These are phyloP conservation scores for Eucalyptus marginata DNA, from an alignment of 345 rosid species.

Conservation along the genomic window DNA sequence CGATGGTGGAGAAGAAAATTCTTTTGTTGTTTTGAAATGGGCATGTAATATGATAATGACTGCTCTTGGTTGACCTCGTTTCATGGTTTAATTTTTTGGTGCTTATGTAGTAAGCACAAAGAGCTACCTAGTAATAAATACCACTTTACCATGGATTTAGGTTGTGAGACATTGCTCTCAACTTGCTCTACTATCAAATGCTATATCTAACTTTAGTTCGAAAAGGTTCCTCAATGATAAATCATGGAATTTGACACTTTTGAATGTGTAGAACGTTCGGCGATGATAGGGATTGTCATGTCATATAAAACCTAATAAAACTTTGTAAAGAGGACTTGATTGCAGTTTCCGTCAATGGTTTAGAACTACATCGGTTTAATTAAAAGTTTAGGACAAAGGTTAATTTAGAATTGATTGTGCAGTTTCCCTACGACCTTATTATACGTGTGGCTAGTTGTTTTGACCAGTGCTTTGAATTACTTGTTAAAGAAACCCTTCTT, in stretches of 20 bases:
- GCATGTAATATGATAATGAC: background rate
- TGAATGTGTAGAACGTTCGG: background rate
- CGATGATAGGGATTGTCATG: background rate
- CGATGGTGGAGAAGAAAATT: background rate
- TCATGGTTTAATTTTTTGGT: background rate
- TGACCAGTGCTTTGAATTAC: background rate
- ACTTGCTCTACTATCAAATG: background rate
- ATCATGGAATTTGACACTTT: background rate
- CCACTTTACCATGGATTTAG: background rate
- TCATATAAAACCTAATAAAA: background rate
- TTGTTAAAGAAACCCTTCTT: background rate
- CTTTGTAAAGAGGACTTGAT: background rate
- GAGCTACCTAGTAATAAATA: background rate
- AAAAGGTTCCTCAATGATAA: background rate
- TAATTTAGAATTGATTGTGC: background rate
- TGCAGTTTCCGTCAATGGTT: background rate
- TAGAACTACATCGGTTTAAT: background rate
- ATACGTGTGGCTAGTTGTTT: background rate
- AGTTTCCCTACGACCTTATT: background rate
- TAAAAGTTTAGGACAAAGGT: background rate
- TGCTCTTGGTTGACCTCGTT: background rate
- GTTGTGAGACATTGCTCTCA: background rate
- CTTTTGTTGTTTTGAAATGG: background rate
- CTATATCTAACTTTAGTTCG: background rate
- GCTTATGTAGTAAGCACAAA: background rate